These are phyloP conservation scores for Metschnikowia kofuensis DNA, from an alignment of 805 yeast genomes.

Conservation along the genomic window DNA sequence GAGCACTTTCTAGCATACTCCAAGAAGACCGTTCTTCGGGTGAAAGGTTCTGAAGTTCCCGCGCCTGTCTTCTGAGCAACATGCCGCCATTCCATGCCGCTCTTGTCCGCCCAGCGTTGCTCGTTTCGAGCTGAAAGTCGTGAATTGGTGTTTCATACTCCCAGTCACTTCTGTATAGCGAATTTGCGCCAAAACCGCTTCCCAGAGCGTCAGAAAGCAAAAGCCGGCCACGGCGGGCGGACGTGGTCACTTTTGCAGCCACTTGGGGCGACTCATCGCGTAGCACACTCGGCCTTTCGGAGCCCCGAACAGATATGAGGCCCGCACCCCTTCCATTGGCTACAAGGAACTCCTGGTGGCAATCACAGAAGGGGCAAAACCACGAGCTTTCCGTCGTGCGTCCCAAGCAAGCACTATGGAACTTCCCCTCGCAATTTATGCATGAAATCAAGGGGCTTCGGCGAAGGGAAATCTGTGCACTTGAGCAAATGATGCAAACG, in stretches of 20 bases:
- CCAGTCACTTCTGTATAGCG: not conserved
- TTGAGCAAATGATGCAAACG: slow-evolving; percentile 34
- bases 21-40: slow-evolving; percentile 37
- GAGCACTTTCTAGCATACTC: slow-evolving; percentile 34
- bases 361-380: slow-evolving; percentile 54
- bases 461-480: slow-evolving; percentile 28
- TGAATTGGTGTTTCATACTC: not conserved
- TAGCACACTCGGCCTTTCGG: no score
- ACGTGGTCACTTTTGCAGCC: not conserved
- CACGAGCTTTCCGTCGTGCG: slow-evolving; percentile 24
- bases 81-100: slow-evolving; percentile 38
- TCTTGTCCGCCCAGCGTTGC: not conserved
- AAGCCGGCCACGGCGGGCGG: not conserved
- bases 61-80: slow-evolving; percentile 31
- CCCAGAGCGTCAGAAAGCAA: not conserved
- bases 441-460: slow-evolving; percentile 24
- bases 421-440: slow-evolving; percentile 35
- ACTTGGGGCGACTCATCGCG: no score
- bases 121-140: not conserved
- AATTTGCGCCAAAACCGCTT: not conserved
- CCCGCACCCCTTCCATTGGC: not conserved
- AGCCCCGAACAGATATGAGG: no score
- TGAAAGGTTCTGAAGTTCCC: slow-evolving; percentile 27
- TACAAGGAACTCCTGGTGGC: slow-evolving; percentile 31
- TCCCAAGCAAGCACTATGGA: slow-evolving; percentile 43